A percentile compares a stretch with the other conserved stretches of the same genome.
Evolutionary conservation across 495 filamentous ascomycete species (phyloP).

Genomic region (Xylaria acuta): DNA sequence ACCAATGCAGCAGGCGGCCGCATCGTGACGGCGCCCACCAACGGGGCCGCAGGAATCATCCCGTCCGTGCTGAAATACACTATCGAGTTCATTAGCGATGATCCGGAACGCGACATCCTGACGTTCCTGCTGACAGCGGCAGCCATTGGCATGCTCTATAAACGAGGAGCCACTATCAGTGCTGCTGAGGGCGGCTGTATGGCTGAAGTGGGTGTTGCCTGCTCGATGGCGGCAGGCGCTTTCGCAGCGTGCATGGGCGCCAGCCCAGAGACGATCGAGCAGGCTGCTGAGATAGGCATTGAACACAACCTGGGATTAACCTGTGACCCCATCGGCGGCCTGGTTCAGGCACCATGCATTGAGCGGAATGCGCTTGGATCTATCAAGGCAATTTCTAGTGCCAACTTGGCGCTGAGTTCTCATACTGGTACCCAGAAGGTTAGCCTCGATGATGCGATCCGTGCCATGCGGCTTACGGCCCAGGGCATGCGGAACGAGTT

Average conservation of each 20-base stretch:
- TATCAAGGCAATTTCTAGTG: slow-evolving; percentile 46
- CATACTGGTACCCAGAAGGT: slow-evolving; percentile 43
- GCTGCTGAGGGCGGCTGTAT: slow-evolving; percentile 47
- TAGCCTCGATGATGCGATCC: slow-evolving; percentile 45
- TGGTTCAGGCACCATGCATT: slow-evolving; percentile 46
- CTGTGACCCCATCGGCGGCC: slow-evolving; percentile 44
- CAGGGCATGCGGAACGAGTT: slow-evolving; percentile 47
- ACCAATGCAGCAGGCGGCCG: slow-evolving; percentile 46
- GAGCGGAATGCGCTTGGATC: slow-evolving; percentile 46
- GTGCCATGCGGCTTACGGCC: slow-evolving; percentile 43
- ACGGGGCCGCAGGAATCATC: slow-evolving; percentile 46
- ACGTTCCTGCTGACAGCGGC: slow-evolving; percentile 45
- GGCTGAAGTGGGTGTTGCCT: slow-evolving; percentile 50
- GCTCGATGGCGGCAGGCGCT: slow-evolving; percentile 46
- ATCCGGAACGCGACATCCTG: slow-evolving; percentile 42
- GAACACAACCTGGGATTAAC: slow-evolving; percentile 46
- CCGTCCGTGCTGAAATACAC: slow-evolving; percentile 45
- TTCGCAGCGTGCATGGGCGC: slow-evolving; percentile 48
- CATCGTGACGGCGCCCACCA: slow-evolving; percentile 47
- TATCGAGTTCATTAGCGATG: slow-evolving; percentile 45
- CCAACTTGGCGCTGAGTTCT: slow-evolving; percentile 44
- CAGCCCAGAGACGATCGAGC: slow-evolving; percentile 44
- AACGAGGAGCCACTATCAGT: slow-evolving; percentile 45
- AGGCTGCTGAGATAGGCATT: slow-evolving; percentile 47
- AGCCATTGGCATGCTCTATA: slow-evolving; percentile 48